Conservation (phyloP, 2,329 filamentous ascomycete species). For the Alternaria triticina region DNA sequence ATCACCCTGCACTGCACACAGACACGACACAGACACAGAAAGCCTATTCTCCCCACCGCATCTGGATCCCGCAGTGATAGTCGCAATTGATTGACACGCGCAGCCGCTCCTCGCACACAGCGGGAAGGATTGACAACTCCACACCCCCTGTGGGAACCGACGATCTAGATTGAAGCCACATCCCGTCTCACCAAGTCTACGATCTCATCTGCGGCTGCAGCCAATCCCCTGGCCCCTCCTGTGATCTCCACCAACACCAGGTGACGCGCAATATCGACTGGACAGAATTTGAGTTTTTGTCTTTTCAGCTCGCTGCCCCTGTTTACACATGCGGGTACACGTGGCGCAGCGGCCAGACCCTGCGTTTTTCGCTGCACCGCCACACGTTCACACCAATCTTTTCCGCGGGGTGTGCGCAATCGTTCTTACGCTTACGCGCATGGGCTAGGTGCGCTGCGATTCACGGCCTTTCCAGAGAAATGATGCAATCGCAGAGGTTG, state of each 20-base stretch:
- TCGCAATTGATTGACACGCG: constrained; percentile 1
- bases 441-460: not conserved
- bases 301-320: constrained; percentile 26
- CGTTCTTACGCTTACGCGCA: not conserved
- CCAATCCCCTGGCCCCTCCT: constrained; percentile 14
- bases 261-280: constrained; percentile 1
- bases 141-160: constrained; percentile 3
- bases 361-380: not conserved
- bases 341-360: constrained; percentile 8
- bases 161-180: constrained; percentile 25
- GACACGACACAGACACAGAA: not conserved
- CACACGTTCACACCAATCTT: constrained; percentile 1
- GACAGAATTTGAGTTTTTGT: constrained; percentile 5
- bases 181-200: constrained; percentile 11
- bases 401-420: not conserved
- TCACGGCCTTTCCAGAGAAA: not conserved
- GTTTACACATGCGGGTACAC: constrained; percentile 16
- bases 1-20: not conserved
- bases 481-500: not conserved
- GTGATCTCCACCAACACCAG: constrained; percentile 5
- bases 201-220: constrained; percentile 7
- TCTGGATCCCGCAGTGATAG: not conserved
- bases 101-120: constrained; percentile 5
- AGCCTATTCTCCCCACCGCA: not conserved
- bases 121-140: constrained; percentile 6